Conservation (phyloP, 225 moss, liverwort and hornwort species). For the Anthoceros angustus region DNA sequence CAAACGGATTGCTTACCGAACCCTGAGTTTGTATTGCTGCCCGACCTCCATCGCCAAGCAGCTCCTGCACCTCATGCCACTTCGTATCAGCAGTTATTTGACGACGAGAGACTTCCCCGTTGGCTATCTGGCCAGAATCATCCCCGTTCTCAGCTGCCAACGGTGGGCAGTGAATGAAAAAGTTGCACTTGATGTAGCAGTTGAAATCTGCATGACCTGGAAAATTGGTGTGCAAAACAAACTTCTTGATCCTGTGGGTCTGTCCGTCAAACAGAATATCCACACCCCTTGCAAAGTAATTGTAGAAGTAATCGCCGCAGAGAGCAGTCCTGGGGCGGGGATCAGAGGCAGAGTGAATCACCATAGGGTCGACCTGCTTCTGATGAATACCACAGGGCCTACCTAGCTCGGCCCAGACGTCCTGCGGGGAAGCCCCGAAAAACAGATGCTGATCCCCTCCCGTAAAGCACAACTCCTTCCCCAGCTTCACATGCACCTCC, state of each 20-base stretch:
- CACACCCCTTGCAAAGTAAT: constrained; percentile 77
- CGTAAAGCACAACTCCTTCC: constrained; percentile 68
- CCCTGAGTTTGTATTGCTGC: constrained; percentile 98
- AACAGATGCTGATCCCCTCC: constrained; percentile 56
- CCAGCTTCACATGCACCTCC: constrained; percentile 84
- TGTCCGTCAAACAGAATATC: constrained; percentile 98
- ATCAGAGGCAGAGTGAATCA: constrained; percentile 95
- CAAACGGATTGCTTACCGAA: constrained; percentile 95
- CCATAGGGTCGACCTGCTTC: constrained; percentile 99
- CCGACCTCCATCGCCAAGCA: constrained; percentile 89
- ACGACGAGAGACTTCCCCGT: constrained; percentile 43
- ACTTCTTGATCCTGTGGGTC: constrained; percentile 89
- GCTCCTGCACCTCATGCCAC: constrained; percentile 81
- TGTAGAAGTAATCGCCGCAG: constrained; percentile 97
- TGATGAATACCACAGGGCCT: constrained; percentile 82
- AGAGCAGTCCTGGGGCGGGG: constrained; percentile 84
- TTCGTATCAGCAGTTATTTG: constrained; percentile 69
- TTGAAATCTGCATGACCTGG: constrained; percentile 95
- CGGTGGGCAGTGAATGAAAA: constrained; percentile 57
- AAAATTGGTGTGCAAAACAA: constrained; percentile 90
- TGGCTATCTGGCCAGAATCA: constrained; percentile 26
- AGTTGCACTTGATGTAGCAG: constrained; percentile 95
- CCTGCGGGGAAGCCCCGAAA: constrained; percentile 95
- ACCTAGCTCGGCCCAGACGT: constrained; percentile 88
- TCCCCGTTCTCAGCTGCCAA: constrained; percentile 41